These are phyloP conservation scores for Hirsutella minnesotensis DNA, from an alignment of 2,329 filamentous ascomycete species.

Conservation along the genomic window DNA sequence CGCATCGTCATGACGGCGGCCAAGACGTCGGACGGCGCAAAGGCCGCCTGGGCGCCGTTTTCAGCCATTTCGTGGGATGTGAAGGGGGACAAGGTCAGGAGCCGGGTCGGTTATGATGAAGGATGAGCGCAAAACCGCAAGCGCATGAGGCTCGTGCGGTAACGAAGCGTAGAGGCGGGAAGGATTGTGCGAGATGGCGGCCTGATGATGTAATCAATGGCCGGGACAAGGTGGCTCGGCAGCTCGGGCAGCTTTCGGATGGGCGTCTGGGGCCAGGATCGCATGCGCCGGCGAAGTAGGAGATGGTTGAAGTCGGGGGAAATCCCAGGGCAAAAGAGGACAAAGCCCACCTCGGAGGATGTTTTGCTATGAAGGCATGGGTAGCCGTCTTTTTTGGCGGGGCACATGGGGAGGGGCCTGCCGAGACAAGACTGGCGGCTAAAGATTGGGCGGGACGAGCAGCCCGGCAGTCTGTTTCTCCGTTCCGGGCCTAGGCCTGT, in stretches of 20 bases:
- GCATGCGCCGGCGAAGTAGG: background rate
- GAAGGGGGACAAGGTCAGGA: background rate
- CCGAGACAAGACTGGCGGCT: slow-evolving; percentile 3
- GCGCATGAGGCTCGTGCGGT: slow-evolving; percentile 1
- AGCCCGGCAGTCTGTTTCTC: slow-evolving; percentile 15
- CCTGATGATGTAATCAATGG: background rate
- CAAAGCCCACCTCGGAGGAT: slow-evolving; percentile 11
- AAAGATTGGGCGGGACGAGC: background rate
- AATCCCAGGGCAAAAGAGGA: slow-evolving; percentile 10
- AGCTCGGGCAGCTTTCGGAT: background rate
- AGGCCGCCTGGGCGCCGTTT: slow-evolving; percentile 54
- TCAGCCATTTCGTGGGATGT: slow-evolving; percentile 46
- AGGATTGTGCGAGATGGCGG: background rate
- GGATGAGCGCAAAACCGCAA: background rate
- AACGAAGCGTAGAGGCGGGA: background rate
- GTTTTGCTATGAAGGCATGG: slow-evolving; percentile 6
- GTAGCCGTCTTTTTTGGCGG: slow-evolving; percentile 14
- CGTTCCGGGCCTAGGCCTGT: slow-evolving; percentile 8
- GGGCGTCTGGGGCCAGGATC: background rate
- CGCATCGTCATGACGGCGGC: slow-evolving; percentile 88
- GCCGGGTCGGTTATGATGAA: background rate
- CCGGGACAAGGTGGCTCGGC: background rate
- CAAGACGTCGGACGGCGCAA: slow-evolving; percentile 64
- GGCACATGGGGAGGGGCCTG: slow-evolving; percentile 12
- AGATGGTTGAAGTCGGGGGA: too few species aligned